Evolutionary conservation across 208 protist species (phyloP).

Genomic region (Angomonas deanei): DNA sequence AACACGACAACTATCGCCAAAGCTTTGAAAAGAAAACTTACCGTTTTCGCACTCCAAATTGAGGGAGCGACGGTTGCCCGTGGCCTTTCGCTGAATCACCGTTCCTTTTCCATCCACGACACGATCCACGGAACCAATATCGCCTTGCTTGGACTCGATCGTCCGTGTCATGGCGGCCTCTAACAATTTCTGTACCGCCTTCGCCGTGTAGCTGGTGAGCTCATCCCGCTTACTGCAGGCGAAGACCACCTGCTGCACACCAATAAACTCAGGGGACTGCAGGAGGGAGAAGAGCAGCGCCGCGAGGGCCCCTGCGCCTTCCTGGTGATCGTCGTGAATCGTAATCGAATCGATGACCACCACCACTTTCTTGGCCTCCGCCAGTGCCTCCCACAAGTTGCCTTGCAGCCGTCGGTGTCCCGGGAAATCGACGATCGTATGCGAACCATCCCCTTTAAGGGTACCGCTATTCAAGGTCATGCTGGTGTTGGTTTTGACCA

Average conservation of each 20-base stretch:
- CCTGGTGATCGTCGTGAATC: slow-evolving; percentile 68
- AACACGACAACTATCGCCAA: slow-evolving; percentile 7
- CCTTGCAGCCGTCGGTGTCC: slow-evolving; percentile 70
- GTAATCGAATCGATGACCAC: slow-evolving; percentile 71
- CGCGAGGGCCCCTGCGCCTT: slow-evolving; percentile 65
- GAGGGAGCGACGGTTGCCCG: slow-evolving; percentile 20
- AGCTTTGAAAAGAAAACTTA: slow-evolving; percentile 50
- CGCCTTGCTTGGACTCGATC: slow-evolving; percentile 16
- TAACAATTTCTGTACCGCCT: slow-evolving; percentile 64
- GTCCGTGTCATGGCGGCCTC: neutral
- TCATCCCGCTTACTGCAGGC: slow-evolving; percentile 84
- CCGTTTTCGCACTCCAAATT: slow-evolving; percentile 30
- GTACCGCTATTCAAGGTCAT: slow-evolving; percentile 52
- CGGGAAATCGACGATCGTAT: slow-evolving; percentile 65
- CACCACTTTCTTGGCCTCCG: slow-evolving; percentile 46
- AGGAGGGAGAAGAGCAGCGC: slow-evolving; percentile 54
- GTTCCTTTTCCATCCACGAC: slow-evolving; percentile 54
- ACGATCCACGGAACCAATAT: slow-evolving; percentile 49
- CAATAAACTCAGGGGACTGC: slow-evolving; percentile 64
- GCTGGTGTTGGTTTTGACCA: slow-evolving; percentile 42
- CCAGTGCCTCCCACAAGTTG: slow-evolving; percentile 34
- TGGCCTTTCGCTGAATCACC: neutral
- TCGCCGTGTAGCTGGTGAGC: slow-evolving; percentile 73
- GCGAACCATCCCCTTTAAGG: slow-evolving; percentile 3
- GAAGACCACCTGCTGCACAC: slow-evolving; percentile 51